Conservation (phyloP, 306 rosid genomes). For the Parietaria judaica region DNA sequence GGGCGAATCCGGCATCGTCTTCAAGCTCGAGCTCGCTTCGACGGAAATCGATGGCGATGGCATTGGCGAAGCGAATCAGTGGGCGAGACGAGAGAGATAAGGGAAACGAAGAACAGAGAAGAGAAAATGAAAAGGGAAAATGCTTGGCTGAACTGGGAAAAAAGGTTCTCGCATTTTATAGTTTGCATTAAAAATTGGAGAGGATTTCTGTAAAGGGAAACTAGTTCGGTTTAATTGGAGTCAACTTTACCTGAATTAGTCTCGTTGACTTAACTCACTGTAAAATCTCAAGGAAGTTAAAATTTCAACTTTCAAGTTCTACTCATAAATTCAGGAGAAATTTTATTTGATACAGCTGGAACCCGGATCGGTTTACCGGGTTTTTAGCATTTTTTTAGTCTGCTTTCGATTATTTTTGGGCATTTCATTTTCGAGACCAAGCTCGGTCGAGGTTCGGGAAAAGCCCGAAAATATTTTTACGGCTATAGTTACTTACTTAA, state of each 20-base stretch:
- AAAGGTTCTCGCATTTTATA: conserved; percentile 25
- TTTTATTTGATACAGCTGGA: too few relatives aligned
- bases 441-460: too few relatives aligned
- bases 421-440: too few relatives aligned
- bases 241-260: background rate
- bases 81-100: background rate
- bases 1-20: background rate
- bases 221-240: background rate
- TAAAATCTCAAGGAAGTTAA: background rate
- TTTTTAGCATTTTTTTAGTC: too few relatives aligned
- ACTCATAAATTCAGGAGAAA: too few relatives aligned
- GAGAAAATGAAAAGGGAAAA: background rate
- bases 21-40: background rate
- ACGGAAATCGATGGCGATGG: conserved; percentile 19
- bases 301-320: too few relatives aligned
- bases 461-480: too few relatives aligned
- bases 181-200: conserved; percentile 7
- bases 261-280: background rate
- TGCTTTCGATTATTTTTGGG: too few relatives aligned
- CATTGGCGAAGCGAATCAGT: conserved; percentile 10
- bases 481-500: too few relatives aligned
- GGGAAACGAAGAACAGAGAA: conserved; percentile 1
- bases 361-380: too few relatives aligned
- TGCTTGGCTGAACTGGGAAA: conserved; percentile 9
- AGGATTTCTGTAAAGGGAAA: conserved; percentile 16